Evolutionary conservation across 345 rosid genomes (phyloP).

Genomic region (Brassica rapa): DNA sequence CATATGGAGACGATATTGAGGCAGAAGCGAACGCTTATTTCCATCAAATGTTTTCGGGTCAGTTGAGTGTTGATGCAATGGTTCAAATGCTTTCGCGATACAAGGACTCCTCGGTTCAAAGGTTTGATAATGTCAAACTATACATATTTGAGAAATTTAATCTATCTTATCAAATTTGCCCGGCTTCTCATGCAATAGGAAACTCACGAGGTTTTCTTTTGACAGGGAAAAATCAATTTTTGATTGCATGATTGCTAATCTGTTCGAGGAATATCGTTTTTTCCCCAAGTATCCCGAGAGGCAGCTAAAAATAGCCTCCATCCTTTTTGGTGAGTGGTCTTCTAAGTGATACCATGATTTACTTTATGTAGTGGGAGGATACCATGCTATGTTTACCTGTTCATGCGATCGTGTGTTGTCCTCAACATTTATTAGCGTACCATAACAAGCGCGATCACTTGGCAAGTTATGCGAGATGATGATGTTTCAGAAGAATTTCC

Average conservation of each 20-base stretch:
- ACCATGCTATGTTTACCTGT: not conserved
- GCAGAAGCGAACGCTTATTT: conserved; percentile 91
- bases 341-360: not conserved
- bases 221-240: conserved; percentile 85
- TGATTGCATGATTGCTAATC: conserved; percentile 95
- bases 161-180: not conserved
- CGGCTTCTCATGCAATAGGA: conserved; percentile 6
- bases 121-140: conserved; percentile 46
- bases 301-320: conserved; percentile 88
- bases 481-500: conserved; percentile 2
- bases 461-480: not conserved
- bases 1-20: conserved; percentile 82
- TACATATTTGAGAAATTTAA: conserved; percentile 3
- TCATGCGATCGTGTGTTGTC: not conserved
- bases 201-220: not conserved
- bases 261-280: conserved; percentile 92
- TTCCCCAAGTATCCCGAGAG: conserved; percentile 97
- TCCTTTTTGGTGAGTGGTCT: conserved; percentile 79
- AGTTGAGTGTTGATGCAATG: conserved; percentile 80
- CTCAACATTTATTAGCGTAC: not conserved
- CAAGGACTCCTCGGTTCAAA: conserved; percentile 76
- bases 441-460: not conserved
- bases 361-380: conserved; percentile 1
- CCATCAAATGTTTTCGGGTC: conserved; percentile 93
- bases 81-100: conserved; percentile 93